Base-by-base conservation (phyloP, 2,329 filamentous ascomycete genomes). In the Penicillium glabrum region DNA sequence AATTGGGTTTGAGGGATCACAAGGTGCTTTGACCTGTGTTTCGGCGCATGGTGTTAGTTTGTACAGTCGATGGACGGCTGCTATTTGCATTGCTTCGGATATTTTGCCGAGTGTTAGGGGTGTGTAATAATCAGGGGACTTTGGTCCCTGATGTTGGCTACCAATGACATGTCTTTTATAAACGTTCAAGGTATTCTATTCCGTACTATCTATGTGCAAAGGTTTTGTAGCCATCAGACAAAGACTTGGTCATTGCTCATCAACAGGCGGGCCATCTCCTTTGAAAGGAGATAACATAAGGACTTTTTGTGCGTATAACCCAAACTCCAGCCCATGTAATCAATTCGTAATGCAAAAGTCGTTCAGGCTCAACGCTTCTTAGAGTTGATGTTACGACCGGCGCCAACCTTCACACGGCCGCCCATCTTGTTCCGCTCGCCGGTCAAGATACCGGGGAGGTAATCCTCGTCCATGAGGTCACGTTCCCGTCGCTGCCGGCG, bases 381-480 rank as follows among this genome's bases (percentile, higher is more conserved):
- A 35, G 90, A 88, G 76, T 99, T 99, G 51, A 98, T 85, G 69
- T 89, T 91, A 70, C 87, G 86, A 9, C 95, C 95, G 11, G 91
- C 92, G 9, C 95, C 95, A 11, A 98, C 86, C 69, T 86, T 89
- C 58, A 90, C 85, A 75, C 85, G 88, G 0, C 89, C 89, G 2
- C 85, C 83, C 5, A 77, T 77, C 46, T 83, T 84, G 8, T 79
- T 82, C 63, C 93, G 82, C 67, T 93, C 86, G 0, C 95, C 95
- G 1, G 86, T 95, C 69, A 99, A 71, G 47, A 99, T 90, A 33
- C 86, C 82, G 0, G 95, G 95, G 61, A 98, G 76, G 72, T 93
- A 96, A 75, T 99, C 93, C 70, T 96, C 88, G 70, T 98, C 93
- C 93, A 98, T 96, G 55, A 96, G 77, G 75, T 96, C 91, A 69